Evolutionary conservation across 2,329 filamentous ascomycete genomes (phyloP), one percentile per base, ranked within the genome.

Genomic region (Colletotrichum sp.): DNA sequence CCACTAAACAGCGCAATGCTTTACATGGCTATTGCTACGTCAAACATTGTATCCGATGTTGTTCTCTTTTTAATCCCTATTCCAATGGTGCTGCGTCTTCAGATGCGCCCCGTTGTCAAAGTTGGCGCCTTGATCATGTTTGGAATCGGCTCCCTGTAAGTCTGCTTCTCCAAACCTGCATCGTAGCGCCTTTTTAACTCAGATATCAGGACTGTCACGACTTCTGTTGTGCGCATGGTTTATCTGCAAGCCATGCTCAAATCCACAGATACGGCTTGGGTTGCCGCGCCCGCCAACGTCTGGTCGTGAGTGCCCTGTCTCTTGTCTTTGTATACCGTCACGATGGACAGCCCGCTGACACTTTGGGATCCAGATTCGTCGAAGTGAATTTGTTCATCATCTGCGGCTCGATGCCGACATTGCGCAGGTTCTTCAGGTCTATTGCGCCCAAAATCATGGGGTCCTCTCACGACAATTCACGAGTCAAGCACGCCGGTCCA

Each of bases 11-110:
- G 86, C 34, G 83, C 87, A 4, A 80, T 85, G 2, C 84, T 90
- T 63, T 89, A 89, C 77, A 85, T 89, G 28, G 82, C 85, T 24
- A 88, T 88, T n/a, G 87, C 88, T 0, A 85, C 84, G 1, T 81
- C 86, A 18, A 89, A 89, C 64, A 87, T 89, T 30, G 72, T 86
- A 8, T 88, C 88, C 1, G 88, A 90, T 76, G 70, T 90, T 1
- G 74, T 89, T 18, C 85, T 88, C 7, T 87, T 88, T 62, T 77
- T 83, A 0, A 80, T 90, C 5, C 88, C 88, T 0, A 85, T 89
- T 18, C 86, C 85, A 0, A 87, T 87, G 32, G 82, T 90, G 2
- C 78, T 86, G 49, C 81, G 80, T 1, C 78, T 90, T 4, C 86
- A 86, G 64, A 85, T 90, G 77, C 86, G 87, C 0, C 76, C 78